Evolutionary conservation across 805 yeast species (phyloP).

Genomic region (Debaryomyces maramus): DNA sequence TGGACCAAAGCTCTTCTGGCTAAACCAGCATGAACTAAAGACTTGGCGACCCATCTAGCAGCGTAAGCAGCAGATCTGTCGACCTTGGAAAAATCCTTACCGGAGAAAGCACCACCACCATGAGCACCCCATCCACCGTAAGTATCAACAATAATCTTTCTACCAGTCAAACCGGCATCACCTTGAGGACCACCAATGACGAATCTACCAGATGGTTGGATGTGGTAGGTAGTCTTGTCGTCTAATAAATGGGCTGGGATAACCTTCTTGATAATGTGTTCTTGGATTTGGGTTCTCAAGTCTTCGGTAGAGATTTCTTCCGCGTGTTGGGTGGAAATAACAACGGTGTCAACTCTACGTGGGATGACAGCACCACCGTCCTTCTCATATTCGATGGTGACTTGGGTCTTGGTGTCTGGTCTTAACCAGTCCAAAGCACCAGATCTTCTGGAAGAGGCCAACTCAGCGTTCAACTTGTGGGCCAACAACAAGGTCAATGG

Average conservation of each 20-base stretch:
- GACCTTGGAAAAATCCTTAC: constrained; percentile 99
- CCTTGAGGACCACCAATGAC: constrained; percentile 99
- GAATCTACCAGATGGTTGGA: constrained; percentile 99
- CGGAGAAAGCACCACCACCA: constrained; percentile 99
- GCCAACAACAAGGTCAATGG: constrained; percentile 94
- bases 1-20: constrained; percentile 98
- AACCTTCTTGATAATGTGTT: constrained; percentile 86
- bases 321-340: constrained; percentile 97
- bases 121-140: constrained; percentile 99
- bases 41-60: constrained; percentile 99
- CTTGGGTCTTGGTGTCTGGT: constrained; percentile 99
- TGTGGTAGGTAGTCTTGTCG: constrained; percentile 94
- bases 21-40: constrained; percentile 89
- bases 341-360: constrained; percentile 94
- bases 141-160: constrained; percentile 99
- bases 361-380: constrained; percentile 96
- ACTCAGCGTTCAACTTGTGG: constrained; percentile 93
- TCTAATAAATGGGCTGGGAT: constrained; percentile 89
- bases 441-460: constrained; percentile 96
- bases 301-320: constrained; percentile 94
- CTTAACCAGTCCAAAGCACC: constrained; percentile 95
- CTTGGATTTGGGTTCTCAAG: constrained; percentile 72
- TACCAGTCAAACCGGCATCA: constrained; percentile 99
- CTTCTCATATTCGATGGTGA: constrained; percentile 92
- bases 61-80: constrained; percentile 99